Base-by-base conservation (phyloP, 805 yeast genomes). In the Lipomyces japonicus region DNA sequence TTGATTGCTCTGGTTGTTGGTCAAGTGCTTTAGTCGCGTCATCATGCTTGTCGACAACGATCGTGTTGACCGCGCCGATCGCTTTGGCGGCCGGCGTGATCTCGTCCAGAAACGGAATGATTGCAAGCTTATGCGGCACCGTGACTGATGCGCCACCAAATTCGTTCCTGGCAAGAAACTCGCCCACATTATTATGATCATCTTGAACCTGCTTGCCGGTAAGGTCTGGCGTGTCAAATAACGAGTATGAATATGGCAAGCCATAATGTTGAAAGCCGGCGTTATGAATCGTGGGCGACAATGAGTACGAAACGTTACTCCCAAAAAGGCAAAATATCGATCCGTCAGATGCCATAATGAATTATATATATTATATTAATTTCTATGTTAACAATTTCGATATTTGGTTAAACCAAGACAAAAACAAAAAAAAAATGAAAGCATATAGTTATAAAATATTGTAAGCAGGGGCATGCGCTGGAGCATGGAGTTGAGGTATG, bases 111-210 rank as follows among this genome's bases (percentile, higher is more conserved):
- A 78, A 77, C 58, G 80, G 74, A 71, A 86, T 80, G 55, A 91
- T 81, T 51, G 84, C 95, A 48, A 88, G 64, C 66, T 93, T 93
- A 64, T 91, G 73, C 3, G 99, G 99, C 64, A 91, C 91, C 1
- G 98, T 93, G 5, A 93, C 87, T 3, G 95, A 90, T 55, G 86
- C 80, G n/a, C 98, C 99, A 41, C 97, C 97, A 62, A 93, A 84
- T 64, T 88, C 96, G 63, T 78, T 80, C 55, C 75, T 73, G 4
- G 37, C 38, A 16, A 53, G 44, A 5, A 46, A n/a, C 4, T 37
- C 25, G 12, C 34, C 18, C 18, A 43, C 42, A 18, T n/a, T 31
- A 22, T 35, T 38, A 10, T 18, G 23, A 26, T 47, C 46, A n/a
- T n/a, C n/a, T n/a, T n/a, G n/a, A n/a, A n/a, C n/a, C n/a, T n/a